Conservation (phyloP, 1,284 basidiomycete genomes). For the Pterula multifida region DNA sequence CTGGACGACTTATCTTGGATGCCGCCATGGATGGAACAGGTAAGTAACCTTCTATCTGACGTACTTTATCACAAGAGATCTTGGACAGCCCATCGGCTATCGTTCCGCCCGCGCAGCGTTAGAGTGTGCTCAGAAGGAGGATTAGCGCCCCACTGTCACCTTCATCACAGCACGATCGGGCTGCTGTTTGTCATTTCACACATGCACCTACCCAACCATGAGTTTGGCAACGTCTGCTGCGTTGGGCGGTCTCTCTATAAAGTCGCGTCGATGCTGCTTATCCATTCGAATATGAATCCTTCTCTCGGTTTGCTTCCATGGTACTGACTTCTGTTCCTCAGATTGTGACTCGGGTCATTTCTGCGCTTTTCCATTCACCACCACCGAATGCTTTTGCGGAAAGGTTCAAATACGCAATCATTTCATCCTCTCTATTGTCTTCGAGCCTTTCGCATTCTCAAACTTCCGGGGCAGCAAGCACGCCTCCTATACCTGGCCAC, state of each 20-base stretch:
- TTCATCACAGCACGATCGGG: background rate
- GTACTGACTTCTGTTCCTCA: conserved; percentile 11
- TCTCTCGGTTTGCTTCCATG: background rate
- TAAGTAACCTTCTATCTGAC: background rate
- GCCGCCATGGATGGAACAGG: background rate
- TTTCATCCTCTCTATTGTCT: conserved; percentile 66
- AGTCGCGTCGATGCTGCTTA: too few relatives aligned
- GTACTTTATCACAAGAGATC: too few relatives aligned
- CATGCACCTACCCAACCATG: too few relatives aligned
- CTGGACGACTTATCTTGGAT: conserved; percentile 9
- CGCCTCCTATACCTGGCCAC: conserved; percentile 32
- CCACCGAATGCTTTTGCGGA: conserved; percentile 46
- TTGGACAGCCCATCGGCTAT: too few relatives aligned
- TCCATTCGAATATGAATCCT: too few relatives aligned
- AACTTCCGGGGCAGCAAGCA: conserved; percentile 12
- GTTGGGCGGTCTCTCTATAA: too few relatives aligned
- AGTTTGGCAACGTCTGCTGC: too few relatives aligned
- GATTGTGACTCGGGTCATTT: conserved; percentile 17
- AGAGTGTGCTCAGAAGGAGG: too few relatives aligned
- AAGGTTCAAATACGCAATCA: conserved; percentile 77
- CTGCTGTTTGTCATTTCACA: background rate
- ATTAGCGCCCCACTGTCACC: too few relatives aligned
- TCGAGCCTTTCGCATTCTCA: conserved; percentile 26
- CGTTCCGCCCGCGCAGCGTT: too few relatives aligned
- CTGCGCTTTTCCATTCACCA: conserved; percentile 16